Conservation (phyloP, 805 yeast genomes). For the Nakazawaea wickerhamii region DNA sequence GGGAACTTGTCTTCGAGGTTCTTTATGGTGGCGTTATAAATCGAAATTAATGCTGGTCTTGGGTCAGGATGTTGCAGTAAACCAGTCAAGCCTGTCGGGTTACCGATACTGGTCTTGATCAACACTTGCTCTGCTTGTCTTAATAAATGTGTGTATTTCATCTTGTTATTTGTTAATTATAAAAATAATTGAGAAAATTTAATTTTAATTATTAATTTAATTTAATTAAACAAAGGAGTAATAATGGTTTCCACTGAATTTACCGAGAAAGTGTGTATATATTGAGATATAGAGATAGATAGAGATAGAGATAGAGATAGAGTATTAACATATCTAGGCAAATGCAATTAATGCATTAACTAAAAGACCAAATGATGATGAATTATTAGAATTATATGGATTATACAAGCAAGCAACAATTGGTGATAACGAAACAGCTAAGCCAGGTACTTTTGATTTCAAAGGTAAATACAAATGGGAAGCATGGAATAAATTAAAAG, state of each 20-base stretch:
- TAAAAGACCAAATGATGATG: slow-evolving; percentile 80
- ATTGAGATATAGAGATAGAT: neutral
- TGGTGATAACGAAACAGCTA: slow-evolving; percentile 84
- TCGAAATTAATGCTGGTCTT: slow-evolving; percentile 65
- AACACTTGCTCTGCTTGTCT: slow-evolving; percentile 42
- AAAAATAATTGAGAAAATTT: no score
- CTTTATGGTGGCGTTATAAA: slow-evolving; percentile 65
- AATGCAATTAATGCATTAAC: slow-evolving; percentile 71
- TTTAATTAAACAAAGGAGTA: no score
- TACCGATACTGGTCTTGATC: slow-evolving; percentile 53
- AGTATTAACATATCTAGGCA: slow-evolving; percentile 53
- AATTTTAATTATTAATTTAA: neutral
- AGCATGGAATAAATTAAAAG: slow-evolving; percentile 87
- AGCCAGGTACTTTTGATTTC: slow-evolving; percentile 90
- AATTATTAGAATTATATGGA: slow-evolving; percentile 81
- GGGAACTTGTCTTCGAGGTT: slow-evolving; percentile 61
- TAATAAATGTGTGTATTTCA: slow-evolving; percentile 29
- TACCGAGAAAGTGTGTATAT: slow-evolving; percentile 28
- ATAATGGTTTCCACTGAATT: slow-evolving; percentile 32
- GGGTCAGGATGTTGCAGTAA: slow-evolving; percentile 78
- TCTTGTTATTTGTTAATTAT: no score
- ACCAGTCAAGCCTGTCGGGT: slow-evolving; percentile 82
- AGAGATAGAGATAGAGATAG: neutral
- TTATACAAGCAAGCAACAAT: slow-evolving; percentile 95
- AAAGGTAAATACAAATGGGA: slow-evolving; percentile 98